Base-by-base conservation (phyloP, 805 yeast species). In the Candida quercuum region DNA sequence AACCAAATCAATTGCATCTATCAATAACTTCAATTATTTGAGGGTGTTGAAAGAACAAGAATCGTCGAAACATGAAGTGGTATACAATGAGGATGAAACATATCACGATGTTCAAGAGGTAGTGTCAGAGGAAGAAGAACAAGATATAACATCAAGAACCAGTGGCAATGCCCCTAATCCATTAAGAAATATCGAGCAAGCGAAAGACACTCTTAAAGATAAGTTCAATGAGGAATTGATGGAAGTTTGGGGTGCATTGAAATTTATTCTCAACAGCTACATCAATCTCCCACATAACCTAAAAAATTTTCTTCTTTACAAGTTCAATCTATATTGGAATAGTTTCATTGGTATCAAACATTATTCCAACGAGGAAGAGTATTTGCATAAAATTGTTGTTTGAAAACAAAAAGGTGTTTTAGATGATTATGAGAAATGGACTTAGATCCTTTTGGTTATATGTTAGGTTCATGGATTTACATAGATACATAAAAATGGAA, bases 1-100 rank as follows among this genome's bases (percentile, higher is more conserved):
- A 40, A 84, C 96, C 4, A 87, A 87, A 63, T 83, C 95, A 24
- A 69, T 93, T 21, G 74, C 71, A 40, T 76, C 95, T 20, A 79
- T 89, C 35, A 76, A 76, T 43, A 73, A 76, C 48, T 93, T 93
- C 62, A 81, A 78, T 55, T 51, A 52, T 22, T 51, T 81, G 62
- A 80, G 78, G 34, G 46, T 35, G 23, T 47, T 28, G 33, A 45
- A 32, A 17, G 38, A 46, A n/a, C 29, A 32, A 28, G 39, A 40
- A 28, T 19, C 38, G 42, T 18, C 40, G 36, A 37, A 35, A 33
- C 39, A 35, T 10, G 36, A 29, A n/a, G 28, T 15, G n/a, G 30
- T 39, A 4, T 36, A 42, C 25, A 42, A 47, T 24, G 38, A 32
- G 24, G 47, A 41, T 15, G 27, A 34, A 11, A 13, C 13, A 13